These are phyloP conservation scores for Ogataea trehalophila DNA, from an alignment of 805 yeast species.

Conservation along the genomic window DNA sequence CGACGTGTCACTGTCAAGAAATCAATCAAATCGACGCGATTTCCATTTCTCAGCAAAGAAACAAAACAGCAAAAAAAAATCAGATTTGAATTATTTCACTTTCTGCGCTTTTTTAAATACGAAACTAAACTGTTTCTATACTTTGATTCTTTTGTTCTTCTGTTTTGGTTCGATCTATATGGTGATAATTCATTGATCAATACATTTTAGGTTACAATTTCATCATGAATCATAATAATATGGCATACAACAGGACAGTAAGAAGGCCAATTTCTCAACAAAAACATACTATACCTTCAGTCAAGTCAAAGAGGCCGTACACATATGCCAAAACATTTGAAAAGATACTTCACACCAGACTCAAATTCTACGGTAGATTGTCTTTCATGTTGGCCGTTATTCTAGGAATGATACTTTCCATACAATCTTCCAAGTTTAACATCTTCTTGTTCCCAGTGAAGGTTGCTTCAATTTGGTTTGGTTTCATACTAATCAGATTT, in stretches of 20 bases:
- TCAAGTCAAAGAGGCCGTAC: conserved; percentile 14
- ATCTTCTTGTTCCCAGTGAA: conserved; percentile 23
- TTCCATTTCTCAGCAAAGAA: no score
- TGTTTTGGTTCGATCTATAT: no score
- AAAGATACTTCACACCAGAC: conserved; percentile 22
- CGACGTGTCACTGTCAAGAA: no score
- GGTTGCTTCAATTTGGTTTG: conserved; percentile 22
- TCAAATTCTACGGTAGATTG: conserved; percentile 26
- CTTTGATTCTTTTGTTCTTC: no score
- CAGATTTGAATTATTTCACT: no score
- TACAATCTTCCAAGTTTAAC: conserved; percentile 18
- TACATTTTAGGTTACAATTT: background rate
- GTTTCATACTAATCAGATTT: conserved; percentile 25
- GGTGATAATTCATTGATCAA: background rate
- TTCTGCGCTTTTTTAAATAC: no score
- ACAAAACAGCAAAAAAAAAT: no score
- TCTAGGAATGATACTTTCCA: conserved; percentile 15
- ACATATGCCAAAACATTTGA: conserved; percentile 21
- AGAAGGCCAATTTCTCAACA: background rate
- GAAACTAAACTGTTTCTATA: no score
- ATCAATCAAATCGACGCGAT: no score
- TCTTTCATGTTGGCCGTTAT: conserved; percentile 19
- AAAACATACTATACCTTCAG: background rate
- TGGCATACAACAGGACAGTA: background rate
- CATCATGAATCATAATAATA: background rate